A percentile compares a stretch with the other conserved stretches of the same genome.
Evolutionary conservation across 2,329 filamentous ascomycete species (phyloP).

Genomic region (Lachnellula subtilissima): DNA sequence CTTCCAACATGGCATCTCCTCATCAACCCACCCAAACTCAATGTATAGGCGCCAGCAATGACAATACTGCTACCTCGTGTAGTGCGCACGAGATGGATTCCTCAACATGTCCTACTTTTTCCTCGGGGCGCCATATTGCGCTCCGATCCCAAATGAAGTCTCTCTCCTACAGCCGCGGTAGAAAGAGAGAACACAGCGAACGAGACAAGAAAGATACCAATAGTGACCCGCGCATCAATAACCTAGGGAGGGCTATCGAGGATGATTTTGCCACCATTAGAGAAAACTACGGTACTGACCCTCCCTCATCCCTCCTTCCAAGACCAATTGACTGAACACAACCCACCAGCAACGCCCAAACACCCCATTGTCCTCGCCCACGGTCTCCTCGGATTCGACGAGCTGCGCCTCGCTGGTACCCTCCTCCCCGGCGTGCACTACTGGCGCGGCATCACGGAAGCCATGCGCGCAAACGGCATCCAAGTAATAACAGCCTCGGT

Average conservation of each 20-base stretch:
- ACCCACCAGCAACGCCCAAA: slow-evolving; percentile 44
- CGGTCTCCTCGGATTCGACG: slow-evolving; percentile 59
- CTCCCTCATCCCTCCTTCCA: background rate
- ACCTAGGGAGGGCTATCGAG: slow-evolving; percentile 48
- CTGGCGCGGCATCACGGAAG: slow-evolving; percentile 60
- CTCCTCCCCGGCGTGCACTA: slow-evolving; percentile 55
- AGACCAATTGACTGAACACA: slow-evolving; percentile 2
- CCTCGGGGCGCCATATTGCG: background rate
- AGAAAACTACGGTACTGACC: slow-evolving; percentile 47
- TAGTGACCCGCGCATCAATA: slow-evolving; percentile 44
- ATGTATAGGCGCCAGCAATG: slow-evolving; percentile 25
- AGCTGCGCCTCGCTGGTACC: slow-evolving; percentile 45
- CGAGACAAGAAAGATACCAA: slow-evolving; percentile 11
- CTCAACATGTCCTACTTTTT: slow-evolving; percentile 12
- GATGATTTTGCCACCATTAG: slow-evolving; percentile 59
- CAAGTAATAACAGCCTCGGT: slow-evolving; percentile 57
- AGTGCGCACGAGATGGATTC: slow-evolving; percentile 24
- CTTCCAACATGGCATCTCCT: slow-evolving; percentile 11
- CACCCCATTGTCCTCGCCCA: slow-evolving; percentile 62
- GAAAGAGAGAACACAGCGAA: background rate
- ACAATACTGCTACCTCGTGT: slow-evolving; percentile 25
- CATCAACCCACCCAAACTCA: slow-evolving; percentile 16
- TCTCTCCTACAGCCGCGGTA: background rate
- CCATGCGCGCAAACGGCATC: slow-evolving; percentile 47
- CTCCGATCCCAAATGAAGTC: background rate